phyloP scores from a whole-genome alignment of 2,329 filamentous ascomycete species.

The Coniochaeta ligniaria region DNA sequence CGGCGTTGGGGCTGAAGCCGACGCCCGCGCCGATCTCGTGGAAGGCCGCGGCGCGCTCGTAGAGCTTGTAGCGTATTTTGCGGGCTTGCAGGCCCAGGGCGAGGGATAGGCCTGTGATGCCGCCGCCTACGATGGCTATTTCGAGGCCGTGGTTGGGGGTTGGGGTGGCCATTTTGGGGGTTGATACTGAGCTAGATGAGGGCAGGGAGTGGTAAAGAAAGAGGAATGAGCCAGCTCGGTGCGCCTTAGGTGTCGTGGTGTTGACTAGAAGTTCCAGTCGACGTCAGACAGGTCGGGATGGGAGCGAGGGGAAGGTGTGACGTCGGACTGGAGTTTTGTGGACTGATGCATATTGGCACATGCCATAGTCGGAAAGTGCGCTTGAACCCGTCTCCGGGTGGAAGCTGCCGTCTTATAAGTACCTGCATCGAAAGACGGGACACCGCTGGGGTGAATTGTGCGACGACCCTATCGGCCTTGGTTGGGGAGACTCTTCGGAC shows the following conservation, averaged over 20 bases:
- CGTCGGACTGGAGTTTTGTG: neutral
- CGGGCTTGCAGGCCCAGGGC: conserved; percentile 38
- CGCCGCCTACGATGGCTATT: conserved; percentile 43
- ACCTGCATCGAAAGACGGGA: neutral
- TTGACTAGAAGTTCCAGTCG: no score
- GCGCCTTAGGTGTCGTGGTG: no score
- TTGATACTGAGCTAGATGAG: neutral
- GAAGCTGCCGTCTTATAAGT: neutral
- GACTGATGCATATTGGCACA: no score
- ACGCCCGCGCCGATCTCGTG: conserved; percentile 44
- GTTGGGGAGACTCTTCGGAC: neutral
- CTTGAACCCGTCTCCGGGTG: neutral
- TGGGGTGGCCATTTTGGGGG: neutral
- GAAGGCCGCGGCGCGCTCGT: conserved; percentile 34
- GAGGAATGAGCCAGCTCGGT: no score
- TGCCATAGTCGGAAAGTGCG: neutral
- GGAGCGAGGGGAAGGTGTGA: neutral
- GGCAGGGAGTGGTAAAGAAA: no score
- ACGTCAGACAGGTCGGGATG: neutral
- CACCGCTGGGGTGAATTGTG: neutral
- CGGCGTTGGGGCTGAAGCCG: conserved; percentile 43
- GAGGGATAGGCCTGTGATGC: conserved; percentile 41
- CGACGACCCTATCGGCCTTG: neutral
- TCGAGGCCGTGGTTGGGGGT: conserved; percentile 8
- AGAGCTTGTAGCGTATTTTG: conserved; percentile 33